Conservation (phyloP, 2,329 filamentous ascomycete species). For the Dactylonectria macrodidyma region DNA sequence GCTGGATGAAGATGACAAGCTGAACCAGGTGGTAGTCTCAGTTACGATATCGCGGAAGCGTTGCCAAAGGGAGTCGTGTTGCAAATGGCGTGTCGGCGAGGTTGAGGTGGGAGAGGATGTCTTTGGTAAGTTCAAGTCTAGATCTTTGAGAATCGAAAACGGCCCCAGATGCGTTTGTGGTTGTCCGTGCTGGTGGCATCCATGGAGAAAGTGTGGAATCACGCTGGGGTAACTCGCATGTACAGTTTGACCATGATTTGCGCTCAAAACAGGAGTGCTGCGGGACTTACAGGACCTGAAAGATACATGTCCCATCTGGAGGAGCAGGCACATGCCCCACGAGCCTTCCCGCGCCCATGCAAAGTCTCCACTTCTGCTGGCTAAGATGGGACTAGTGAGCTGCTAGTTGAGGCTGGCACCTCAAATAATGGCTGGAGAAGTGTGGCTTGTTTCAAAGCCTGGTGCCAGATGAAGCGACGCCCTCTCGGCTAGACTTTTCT, state of each 20-base stretch:
- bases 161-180: slow-evolving; percentile 36
- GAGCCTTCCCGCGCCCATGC: slow-evolving; percentile 1
- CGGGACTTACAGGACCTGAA: not conserved
- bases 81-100: slow-evolving; percentile 1
- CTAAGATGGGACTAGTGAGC: slow-evolving; percentile 3
- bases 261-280: slow-evolving; percentile 20
- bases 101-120: slow-evolving; percentile 33
- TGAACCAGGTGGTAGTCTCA: not conserved
- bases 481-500: slow-evolving; percentile 40
- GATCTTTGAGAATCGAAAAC: slow-evolving; percentile 34
- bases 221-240: slow-evolving; percentile 11
- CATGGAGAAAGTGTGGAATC: slow-evolving; percentile 18
- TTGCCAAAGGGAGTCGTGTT: not conserved
- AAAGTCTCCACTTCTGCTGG: not conserved
- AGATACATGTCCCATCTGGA: slow-evolving; percentile 3
- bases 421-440: slow-evolving; percentile 15
- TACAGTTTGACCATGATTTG: slow-evolving; percentile 21
- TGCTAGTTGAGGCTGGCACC: slow-evolving; percentile 4
- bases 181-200: slow-evolving; percentile 26
- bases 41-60: not conserved
- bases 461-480: slow-evolving; percentile 34
- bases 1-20: not conserved
- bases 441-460: slow-evolving; percentile 21
- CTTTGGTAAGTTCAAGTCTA: slow-evolving; percentile 36
- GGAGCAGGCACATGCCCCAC: slow-evolving; percentile 3